Evolutionary conservation across 371 early-diverging fungal genomes (phyloP), one percentile per base, ranked within the genome.

Genomic region (Conidiobolus coronatus): DNA sequence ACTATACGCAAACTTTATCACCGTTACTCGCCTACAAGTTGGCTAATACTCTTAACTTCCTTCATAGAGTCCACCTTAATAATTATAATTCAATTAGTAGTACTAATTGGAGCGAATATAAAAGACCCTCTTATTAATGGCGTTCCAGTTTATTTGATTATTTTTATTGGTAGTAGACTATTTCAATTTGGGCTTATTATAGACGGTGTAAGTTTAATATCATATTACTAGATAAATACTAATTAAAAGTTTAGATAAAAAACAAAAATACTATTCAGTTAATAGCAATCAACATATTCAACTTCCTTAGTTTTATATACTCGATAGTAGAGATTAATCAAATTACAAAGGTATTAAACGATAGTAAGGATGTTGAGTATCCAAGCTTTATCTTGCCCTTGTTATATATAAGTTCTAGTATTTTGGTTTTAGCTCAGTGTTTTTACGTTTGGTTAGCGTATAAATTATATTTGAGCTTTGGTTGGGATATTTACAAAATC

Each of bases 401-500:
- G 15, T 39, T 61, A 24, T 52, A 52, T 36, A 44, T 45, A 1
- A 52, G 55, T 14, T 49, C 52, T 35, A 45, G 44, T 22, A 46
- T 59, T 45, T 46, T 57, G 34, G 56, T 49, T 0, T 5, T 62
- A 22, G 49, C 50, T 0, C 56, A 59, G 34, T 40, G 40, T 19
- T 34, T 55, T 4, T 43, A 55, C n/a, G 45, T 50, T 13, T 59
- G 50, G 51, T 37, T 62, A 7, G 52, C 56, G 4, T 60, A 55
- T 49, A 56, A 52, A 22, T 62, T 87, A 33, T 88, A 86, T 57
- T 70, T 73, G 40, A 81, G 85, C 58, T 91, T 84, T 67, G 89
- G 90, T 36, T 92, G 90, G 90, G 79, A 77, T 55, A 83, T 92
- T 36, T 92, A 86, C 63, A 92, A 92, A 61, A 77, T 81, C 62